Conservation (phyloP, 331 rosid genomes). For the Spiraea crenata region DNA sequence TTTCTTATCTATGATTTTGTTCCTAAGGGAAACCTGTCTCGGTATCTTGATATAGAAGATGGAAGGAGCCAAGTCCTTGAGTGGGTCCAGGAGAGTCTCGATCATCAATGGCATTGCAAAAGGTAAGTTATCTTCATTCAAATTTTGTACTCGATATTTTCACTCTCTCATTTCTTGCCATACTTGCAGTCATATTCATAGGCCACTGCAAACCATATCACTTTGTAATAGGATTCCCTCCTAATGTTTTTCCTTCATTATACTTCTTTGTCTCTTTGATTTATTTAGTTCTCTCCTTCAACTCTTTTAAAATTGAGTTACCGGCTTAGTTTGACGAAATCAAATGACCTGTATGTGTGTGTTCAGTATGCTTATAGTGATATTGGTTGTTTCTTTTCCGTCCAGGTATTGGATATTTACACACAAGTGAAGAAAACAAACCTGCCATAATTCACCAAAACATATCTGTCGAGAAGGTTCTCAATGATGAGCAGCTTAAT, state of each 20-base stretch:
- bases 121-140: conserved; percentile 41
- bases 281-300: neutral
- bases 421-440: conserved; percentile 54
- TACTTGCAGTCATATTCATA: neutral
- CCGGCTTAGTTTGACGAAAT: neutral
- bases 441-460: conserved; percentile 82
- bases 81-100: conserved; percentile 78
- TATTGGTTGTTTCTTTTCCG: conserved; percentile 11
- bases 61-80: conserved; percentile 60
- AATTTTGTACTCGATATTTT: neutral
- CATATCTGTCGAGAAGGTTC: conserved; percentile 79
- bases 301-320: neutral
- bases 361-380: neutral
- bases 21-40: conserved; percentile 69
- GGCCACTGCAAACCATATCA: neutral
- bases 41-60: conserved; percentile 64
- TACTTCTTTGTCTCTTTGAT: neutral
- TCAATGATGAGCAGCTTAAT: conserved; percentile 60
- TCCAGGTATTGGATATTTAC: conserved; percentile 81
- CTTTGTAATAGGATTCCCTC: neutral
- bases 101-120: conserved; percentile 79
- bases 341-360: neutral
- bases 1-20: conserved; percentile 79
- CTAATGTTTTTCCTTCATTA: too few relatives aligned
- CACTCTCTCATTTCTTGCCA: neutral